These are phyloP conservation scores for Penicillium concentricum DNA, from an alignment of 2,329 filamentous ascomycete species.

Conservation along the genomic window DNA sequence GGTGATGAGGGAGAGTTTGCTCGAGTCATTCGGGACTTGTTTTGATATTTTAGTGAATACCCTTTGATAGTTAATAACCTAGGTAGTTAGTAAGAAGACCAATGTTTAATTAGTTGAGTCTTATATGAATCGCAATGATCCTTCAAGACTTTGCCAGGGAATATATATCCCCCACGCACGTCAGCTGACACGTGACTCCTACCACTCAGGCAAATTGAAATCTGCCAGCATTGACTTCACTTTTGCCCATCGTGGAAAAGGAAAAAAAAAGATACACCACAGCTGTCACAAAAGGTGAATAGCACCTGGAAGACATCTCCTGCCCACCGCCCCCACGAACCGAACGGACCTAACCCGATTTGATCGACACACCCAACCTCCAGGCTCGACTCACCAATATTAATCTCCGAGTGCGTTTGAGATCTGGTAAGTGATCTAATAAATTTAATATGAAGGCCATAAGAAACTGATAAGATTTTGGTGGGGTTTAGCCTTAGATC, in stretches of 20 bases:
- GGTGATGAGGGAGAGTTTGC: constrained; percentile 60
- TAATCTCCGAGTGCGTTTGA: neutral
- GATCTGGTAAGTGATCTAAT: constrained; percentile 6
- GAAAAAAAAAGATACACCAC: neutral
- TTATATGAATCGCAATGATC: neutral
- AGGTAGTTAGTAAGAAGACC: neutral
- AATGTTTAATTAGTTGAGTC: neutral
- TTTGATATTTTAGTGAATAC: constrained; percentile 39
- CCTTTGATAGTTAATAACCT: neutral
- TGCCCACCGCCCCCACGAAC: constrained; percentile 29
- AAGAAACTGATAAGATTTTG: constrained; percentile 21
- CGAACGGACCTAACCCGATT: constrained; percentile 18
- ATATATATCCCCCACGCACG: neutral
- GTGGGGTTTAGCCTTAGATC: constrained; percentile 22
- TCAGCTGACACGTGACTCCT: constrained; percentile 1
- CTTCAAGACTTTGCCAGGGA: neutral
- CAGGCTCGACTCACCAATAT: neutral
- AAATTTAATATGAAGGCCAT: neutral
- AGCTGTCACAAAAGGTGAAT: neutral
- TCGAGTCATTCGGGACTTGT: constrained; percentile 59
- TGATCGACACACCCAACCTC: constrained; percentile 7
- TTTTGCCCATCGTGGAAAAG: neutral
- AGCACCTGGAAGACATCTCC: neutral
- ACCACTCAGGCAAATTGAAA: neutral
- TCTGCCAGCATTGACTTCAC: neutral